Base-by-base conservation (phyloP, 2,329 filamentous ascomycete species). In the Cercospora sesami region DNA sequence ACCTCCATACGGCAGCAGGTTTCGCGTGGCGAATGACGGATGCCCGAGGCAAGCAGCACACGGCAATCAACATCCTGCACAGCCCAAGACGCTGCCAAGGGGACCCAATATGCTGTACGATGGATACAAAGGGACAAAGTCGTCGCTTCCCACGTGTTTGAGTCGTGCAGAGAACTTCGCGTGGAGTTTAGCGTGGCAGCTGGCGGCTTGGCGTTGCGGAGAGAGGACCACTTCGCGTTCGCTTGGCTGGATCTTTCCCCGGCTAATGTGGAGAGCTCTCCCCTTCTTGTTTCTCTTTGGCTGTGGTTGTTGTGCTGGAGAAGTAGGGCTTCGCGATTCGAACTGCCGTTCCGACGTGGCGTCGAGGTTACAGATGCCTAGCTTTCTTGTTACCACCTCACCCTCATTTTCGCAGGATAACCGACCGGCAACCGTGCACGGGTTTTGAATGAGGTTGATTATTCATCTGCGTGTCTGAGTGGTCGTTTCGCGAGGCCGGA, bases 191-290 rank as follows among this genome's bases (percentile, higher is more conserved):
- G 45, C 45, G 45, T 51, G 5, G 21, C 21, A 58, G 9, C 5
- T 58, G 53, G 53, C 53, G 53, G 53, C 53, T 58, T 58, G 53
- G 53, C 30, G 28, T 30, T 58, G 53, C 53, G 53, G 53, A 58
- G 53, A 18, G n/a, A 14, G 21, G 53, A 21, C 16, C 53, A 26
- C 53, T 58, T 58, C 53, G 53, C 21, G 23, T 31, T n/a, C 23
- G 18, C 23, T 57, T 57, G 16, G 21, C 18, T n/a, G 12, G 51
- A 55, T 48, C 18, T 48, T 48, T 10, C 28, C 14, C 53, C 53
- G 53, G 53, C 53, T 30, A 58, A 58, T 58, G 53, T 58, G 53
- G 53, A 33, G 53, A 58, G 53, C 53, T 58, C 42, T 48, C 18
- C 42, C n/a, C n/a, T 36, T 16, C 7, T 30, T 18, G 16, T 9